Conservation (phyloP, 139 green algal genomes). For the Coelastrella sp. region DNA sequence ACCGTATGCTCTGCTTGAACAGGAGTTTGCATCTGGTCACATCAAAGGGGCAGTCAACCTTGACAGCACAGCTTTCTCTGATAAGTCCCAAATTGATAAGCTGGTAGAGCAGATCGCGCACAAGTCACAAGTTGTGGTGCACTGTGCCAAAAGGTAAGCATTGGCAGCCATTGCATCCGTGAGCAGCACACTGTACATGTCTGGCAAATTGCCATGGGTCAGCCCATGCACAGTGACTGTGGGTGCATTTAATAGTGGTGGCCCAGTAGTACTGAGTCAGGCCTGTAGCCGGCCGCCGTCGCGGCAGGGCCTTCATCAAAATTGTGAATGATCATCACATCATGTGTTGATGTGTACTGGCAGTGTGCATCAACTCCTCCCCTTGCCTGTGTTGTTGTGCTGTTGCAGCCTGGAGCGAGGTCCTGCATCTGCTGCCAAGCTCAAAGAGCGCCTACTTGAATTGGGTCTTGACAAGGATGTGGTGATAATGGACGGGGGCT, state of each 20-base stretch:
- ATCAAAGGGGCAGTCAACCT: constrained; percentile 38
- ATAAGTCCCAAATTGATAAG: neutral
- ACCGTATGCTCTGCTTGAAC: neutral
- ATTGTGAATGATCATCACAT: too few relatives aligned
- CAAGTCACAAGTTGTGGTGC: constrained; percentile 23
- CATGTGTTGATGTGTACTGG: too few relatives aligned
- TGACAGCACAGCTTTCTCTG: constrained; percentile 6
- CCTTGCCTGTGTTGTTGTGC: neutral
- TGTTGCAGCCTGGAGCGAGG: constrained; percentile 8
- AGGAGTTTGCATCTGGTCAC: constrained; percentile 28
- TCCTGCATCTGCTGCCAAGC: neutral
- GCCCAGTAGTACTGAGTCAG: too few relatives aligned
- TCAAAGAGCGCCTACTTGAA: constrained; percentile 24
- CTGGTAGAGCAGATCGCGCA: constrained; percentile 12
- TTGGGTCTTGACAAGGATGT: constrained; percentile 35
- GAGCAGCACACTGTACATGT: too few relatives aligned
- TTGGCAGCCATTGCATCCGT: too few relatives aligned
- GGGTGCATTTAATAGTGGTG: too few relatives aligned
- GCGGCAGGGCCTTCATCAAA: too few relatives aligned
- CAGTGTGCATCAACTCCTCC: neutral
- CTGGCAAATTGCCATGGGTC: too few relatives aligned
- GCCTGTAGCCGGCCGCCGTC: too few relatives aligned
- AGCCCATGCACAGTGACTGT: neutral
- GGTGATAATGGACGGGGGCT: constrained; percentile 24
- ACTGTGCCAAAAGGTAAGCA: constrained; percentile 15